Conservation (phyloP, 176 grass and related monocot genomes). For the Luzula sylvatica region DNA sequence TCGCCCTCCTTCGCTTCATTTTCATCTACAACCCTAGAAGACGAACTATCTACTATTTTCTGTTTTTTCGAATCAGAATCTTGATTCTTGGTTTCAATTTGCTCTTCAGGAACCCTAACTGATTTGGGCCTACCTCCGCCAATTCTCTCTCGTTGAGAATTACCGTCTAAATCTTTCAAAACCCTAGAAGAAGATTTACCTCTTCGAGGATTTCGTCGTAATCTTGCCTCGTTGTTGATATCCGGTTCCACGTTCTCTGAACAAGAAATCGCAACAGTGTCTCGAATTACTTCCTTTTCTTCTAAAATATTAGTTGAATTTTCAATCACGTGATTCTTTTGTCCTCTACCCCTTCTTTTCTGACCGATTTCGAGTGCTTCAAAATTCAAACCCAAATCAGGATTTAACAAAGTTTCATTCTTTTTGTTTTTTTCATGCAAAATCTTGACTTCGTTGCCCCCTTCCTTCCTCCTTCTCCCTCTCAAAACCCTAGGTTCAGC, state of each 20-base stretch:
- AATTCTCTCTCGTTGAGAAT: background rate
- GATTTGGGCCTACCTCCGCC: constrained; percentile 1
- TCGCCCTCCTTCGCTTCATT: too few species aligned
- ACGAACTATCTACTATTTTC: too few species aligned
- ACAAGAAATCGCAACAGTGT: background rate
- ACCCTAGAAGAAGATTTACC: too few species aligned
- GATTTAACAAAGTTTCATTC: too few species aligned
- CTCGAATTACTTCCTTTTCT: background rate
- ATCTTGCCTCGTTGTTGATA: constrained; percentile 6
- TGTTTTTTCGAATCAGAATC: constrained; percentile 8
- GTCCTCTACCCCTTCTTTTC: background rate
- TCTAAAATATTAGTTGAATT: too few species aligned
- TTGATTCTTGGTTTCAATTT: constrained; percentile 5
- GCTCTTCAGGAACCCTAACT: constrained; percentile 7
- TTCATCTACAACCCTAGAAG: constrained; percentile 6
- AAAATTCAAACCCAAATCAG: too few species aligned
- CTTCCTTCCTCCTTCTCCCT: constrained; percentile 14
- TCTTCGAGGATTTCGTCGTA: constrained; percentile 17
- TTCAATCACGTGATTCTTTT: background rate
- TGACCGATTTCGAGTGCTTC: background rate
- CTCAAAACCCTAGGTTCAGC: constrained; percentile 6
- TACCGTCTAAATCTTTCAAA: constrained; percentile 14
- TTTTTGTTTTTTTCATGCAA: too few species aligned
- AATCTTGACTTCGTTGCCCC: background rate
- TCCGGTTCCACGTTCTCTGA: background rate